phyloP scores from a whole-genome alignment of 2,329 filamentous ascomycete genomes.

The Arthrinium puccinioides region DNA sequence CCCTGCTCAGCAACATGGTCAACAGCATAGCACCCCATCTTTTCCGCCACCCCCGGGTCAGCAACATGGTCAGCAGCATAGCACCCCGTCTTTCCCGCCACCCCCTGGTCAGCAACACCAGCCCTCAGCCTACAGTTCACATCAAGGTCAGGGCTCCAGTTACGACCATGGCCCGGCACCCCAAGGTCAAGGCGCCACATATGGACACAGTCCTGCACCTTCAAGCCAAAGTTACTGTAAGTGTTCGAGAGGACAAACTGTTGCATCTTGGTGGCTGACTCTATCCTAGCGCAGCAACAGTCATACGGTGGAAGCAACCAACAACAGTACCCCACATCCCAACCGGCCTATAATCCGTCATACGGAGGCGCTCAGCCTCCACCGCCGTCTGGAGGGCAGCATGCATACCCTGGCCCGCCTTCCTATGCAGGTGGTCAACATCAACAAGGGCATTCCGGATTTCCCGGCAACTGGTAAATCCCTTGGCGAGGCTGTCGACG shows the following conservation, averaged over 20 bases:
- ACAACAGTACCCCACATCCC: constrained; percentile 22
- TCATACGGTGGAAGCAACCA: constrained; percentile 11
- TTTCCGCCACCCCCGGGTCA: constrained; percentile 17
- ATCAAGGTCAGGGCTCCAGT: constrained; percentile 16
- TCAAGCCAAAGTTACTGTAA: constrained; percentile 22
- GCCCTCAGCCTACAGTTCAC: constrained; percentile 17
- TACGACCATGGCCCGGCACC: constrained; percentile 13
- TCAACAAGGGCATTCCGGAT: constrained; percentile 24
- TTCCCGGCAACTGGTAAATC: constrained; percentile 26
- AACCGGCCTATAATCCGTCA: constrained; percentile 16
- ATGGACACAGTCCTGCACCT: constrained; percentile 20
- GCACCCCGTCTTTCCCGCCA: constrained; percentile 12
- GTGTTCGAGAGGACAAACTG: too few relatives aligned
- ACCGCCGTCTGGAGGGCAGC: constrained; percentile 16
- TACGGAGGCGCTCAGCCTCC: constrained; percentile 17
- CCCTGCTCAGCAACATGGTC: too few relatives aligned
- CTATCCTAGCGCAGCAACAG: constrained; percentile 17
- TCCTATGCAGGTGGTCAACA: constrained; percentile 14
- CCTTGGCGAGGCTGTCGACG: too few relatives aligned
- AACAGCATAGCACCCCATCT: too few relatives aligned
- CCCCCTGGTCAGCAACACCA: constrained; percentile 17
- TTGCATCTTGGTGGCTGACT: too few relatives aligned
- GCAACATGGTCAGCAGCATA: constrained; percentile 14
- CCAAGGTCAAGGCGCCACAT: constrained; percentile 14
- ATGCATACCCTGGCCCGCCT: constrained; percentile 18